phyloP scores from a whole-genome alignment of 768 basidiomycete species.

The Tulasnella sp. region DNA sequence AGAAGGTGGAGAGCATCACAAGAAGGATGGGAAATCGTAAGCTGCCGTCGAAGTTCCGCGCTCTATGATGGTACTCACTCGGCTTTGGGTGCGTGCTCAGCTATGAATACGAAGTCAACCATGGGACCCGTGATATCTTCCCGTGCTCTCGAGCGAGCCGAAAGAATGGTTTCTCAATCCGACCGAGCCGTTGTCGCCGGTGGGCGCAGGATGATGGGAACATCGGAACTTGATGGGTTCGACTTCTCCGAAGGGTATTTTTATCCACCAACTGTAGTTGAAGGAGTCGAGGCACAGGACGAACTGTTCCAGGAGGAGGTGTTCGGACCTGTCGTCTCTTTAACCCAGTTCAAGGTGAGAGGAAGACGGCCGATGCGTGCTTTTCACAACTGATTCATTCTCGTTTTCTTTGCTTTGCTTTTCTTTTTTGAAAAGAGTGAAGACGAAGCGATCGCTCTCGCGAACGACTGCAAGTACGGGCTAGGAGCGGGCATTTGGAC shows the following conservation, averaged over 20 bases:
- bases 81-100: slow-evolving; percentile 29
- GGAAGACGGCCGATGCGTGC: slow-evolving; percentile 16
- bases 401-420: not conserved
- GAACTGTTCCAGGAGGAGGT: slow-evolving; percentile 74
- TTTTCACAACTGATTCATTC: not conserved
- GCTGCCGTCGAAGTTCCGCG: slow-evolving; percentile 20
- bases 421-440: slow-evolving; percentile 35
- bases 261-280: slow-evolving; percentile 69
- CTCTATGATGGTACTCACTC: not conserved
- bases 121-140: slow-evolving; percentile 76
- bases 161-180: slow-evolving; percentile 39
- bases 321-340: slow-evolving; percentile 75
- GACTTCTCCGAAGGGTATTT: slow-evolving; percentile 63
- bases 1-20: slow-evolving; percentile 51
- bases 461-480: slow-evolving; percentile 70
- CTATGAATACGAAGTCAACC: slow-evolving; percentile 51
- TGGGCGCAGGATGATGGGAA: slow-evolving; percentile 51
- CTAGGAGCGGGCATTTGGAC: slow-evolving; percentile 79
- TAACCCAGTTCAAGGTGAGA: slow-evolving; percentile 41
- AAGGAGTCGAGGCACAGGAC: slow-evolving; percentile 42
- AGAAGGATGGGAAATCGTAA: slow-evolving; percentile 68
- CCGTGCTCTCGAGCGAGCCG: slow-evolving; percentile 52
- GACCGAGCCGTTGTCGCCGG: slow-evolving; percentile 45
- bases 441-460: slow-evolving; percentile 50
- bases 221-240: slow-evolving; percentile 54